A percentile compares a stretch with the other conserved stretches of the same genome.
Conservation (phyloP, 83 land plant species). For the Picea engelmannii region DNA sequence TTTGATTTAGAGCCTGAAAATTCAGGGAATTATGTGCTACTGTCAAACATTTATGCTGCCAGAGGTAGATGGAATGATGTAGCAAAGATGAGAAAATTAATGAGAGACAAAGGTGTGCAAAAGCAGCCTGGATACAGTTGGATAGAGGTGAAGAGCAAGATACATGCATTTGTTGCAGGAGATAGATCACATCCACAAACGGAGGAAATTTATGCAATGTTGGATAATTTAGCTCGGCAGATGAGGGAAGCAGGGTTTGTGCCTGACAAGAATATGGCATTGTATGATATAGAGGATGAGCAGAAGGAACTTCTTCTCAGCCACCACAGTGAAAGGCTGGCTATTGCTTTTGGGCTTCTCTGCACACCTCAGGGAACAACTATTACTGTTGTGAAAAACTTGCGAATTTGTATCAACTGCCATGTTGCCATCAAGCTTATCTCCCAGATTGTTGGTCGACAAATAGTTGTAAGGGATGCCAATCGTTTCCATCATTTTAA, state of each 20-base stretch:
- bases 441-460: background rate
- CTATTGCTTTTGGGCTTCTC: background rate
- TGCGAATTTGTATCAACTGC: background rate
- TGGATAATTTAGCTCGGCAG: background rate
- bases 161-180: slow-evolving; percentile 20
- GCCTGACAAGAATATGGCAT: slow-evolving; percentile 2
- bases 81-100: slow-evolving; percentile 9
- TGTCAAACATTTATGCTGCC: slow-evolving; percentile 24
- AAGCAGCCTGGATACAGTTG: slow-evolving; percentile 24
- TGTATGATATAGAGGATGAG: slow-evolving; percentile 6
- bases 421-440: background rate
- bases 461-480: background rate
- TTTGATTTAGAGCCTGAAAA: slow-evolving; percentile 28
- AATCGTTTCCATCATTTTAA: too few species aligned
- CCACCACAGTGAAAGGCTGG: slow-evolving; percentile 1
- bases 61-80: slow-evolving; percentile 13
- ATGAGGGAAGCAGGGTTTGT: slow-evolving; percentile 6
- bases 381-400: background rate
- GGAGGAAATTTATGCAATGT: slow-evolving; percentile 13
- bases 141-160: slow-evolving; percentile 21
- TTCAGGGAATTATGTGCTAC: slow-evolving; percentile 11
- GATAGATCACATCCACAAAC: background rate
- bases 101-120: background rate
- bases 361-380: slow-evolving; percentile 1
- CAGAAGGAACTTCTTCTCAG: slow-evolving; percentile 1